These are phyloP conservation scores for Solanum piurae DNA, from an alignment of 257 asterid genomes.

Conservation along the genomic window DNA sequence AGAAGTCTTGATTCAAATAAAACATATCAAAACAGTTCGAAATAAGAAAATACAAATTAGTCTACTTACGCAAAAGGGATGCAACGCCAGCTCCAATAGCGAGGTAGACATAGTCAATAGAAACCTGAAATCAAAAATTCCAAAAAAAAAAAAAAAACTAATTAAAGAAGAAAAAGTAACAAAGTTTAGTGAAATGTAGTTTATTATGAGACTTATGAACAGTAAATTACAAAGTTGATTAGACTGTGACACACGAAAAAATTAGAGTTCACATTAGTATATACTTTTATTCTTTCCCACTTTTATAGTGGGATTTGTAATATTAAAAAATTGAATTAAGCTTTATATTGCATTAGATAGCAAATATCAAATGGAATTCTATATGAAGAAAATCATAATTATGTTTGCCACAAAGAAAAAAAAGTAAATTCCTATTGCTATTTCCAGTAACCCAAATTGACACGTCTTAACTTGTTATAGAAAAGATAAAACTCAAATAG, in stretches of 20 bases:
- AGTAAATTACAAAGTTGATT: neutral
- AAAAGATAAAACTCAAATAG: neutral
- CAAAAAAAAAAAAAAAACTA: neutral
- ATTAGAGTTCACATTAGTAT: neutral
- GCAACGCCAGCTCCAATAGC: constrained; percentile 51
- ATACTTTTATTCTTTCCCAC: neutral
- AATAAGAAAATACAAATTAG: neutral
- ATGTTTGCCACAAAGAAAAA: neutral
- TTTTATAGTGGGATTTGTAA: neutral
- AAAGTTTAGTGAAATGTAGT: neutral
- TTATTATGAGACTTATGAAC: neutral
- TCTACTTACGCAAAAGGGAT: constrained; percentile 52
- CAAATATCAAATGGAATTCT: neutral
- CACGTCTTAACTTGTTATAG: neutral
- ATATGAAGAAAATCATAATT: neutral
- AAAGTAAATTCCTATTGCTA: neutral
- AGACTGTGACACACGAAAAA: neutral
- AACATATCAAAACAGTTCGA: neutral
- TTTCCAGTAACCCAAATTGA: neutral
- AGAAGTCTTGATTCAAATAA: neutral
- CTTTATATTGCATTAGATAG: neutral
- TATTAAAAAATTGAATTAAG: neutral
- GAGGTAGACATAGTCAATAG: constrained; percentile 45
- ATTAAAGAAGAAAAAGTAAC: neutral
- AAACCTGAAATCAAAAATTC: constrained; percentile 26